These are phyloP conservation scores for Xylona heveae DNA, from an alignment of 495 filamentous ascomycete genomes.

Conservation along the genomic window DNA sequence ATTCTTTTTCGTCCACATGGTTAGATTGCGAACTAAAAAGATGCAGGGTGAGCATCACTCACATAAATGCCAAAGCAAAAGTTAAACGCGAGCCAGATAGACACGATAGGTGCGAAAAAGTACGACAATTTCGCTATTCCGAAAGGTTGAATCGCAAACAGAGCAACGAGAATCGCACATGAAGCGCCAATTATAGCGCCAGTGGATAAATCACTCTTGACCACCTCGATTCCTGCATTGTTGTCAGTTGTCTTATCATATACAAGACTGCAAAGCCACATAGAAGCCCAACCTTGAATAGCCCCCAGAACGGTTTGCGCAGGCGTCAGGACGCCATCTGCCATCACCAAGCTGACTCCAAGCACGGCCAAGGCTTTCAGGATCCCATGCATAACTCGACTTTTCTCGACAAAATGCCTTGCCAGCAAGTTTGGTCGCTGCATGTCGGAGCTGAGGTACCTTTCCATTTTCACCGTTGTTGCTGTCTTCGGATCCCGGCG, in stretches of 20 bases:
- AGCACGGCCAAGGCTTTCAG: conserved; percentile 49
- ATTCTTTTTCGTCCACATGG: conserved; percentile 17
- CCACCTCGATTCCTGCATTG: conserved; percentile 22
- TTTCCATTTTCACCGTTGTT: conserved; percentile 28
- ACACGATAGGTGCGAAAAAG: conserved; percentile 49
- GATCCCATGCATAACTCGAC: conserved; percentile 23
- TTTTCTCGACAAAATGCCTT: conserved; percentile 35
- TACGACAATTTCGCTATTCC: conserved; percentile 42
- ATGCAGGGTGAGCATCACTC: conserved; percentile 4
- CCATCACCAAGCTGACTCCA: conserved; percentile 48
- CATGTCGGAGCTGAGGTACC: conserved; percentile 32
- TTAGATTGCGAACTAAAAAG: no score
- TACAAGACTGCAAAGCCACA: no score
- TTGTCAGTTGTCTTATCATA: no score
- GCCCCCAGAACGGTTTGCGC: conserved; percentile 50
- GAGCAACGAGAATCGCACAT: conserved; percentile 44
- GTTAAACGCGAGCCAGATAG: conserved; percentile 53
- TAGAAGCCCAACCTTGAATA: conserved; percentile 29
- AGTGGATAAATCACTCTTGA: conserved; percentile 22
- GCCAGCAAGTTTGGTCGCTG: conserved; percentile 25
- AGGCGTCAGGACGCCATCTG: conserved; percentile 47
- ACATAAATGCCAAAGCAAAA: conserved; percentile 44
- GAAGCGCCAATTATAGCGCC: conserved; percentile 41
- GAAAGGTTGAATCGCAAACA: conserved; percentile 51
- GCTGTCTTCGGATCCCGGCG: conserved; percentile 9